A percentile compares a stretch with the other conserved stretches of the same genome.
phyloP scores from a whole-genome alignment of 2,329 filamentous ascomycete species.

The Atkinsonella hypoxylon region DNA sequence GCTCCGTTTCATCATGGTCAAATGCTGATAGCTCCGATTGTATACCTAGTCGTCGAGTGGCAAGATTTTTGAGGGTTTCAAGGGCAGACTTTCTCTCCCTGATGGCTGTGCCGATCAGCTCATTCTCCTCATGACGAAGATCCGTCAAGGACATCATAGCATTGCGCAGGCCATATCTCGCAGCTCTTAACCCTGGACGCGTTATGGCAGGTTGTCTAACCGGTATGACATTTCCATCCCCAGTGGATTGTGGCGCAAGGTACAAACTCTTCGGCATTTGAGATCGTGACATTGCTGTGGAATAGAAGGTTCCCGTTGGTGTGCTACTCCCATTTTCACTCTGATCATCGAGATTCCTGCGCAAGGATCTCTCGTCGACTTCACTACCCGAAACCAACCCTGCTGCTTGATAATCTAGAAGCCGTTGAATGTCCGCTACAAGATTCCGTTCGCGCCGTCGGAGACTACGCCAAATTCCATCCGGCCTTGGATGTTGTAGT shows the following conservation, averaged over 20 bases:
- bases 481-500: conserved; percentile 11
- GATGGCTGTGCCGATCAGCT: conserved; percentile 44
- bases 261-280: conserved; percentile 31
- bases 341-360: conserved; percentile 17
- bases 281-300: conserved; percentile 26
- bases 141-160: conserved; percentile 52
- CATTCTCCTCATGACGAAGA: conserved; percentile 58
- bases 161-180: conserved; percentile 51
- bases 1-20: conserved; percentile 42
- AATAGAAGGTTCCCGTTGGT: conserved; percentile 27
- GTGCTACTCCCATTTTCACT: conserved; percentile 31
- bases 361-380: conserved; percentile 7
- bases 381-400: conserved; percentile 29
- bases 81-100: conserved; percentile 45
- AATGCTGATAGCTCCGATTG: conserved; percentile 39
- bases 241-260: conserved; percentile 23
- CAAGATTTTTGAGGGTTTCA: conserved; percentile 41
- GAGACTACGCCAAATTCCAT: conserved; percentile 35
- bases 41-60: conserved; percentile 37
- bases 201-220: conserved; percentile 41
- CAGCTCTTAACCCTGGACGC: conserved; percentile 45
- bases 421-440: conserved; percentile 33
- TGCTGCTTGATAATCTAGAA: conserved; percentile 36
- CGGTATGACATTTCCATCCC: conserved; percentile 42
- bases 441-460: conserved; percentile 33